These are phyloP conservation scores for Xylaria sp. DNA, from an alignment of 2,329 filamentous ascomycete species.

Conservation along the genomic window DNA sequence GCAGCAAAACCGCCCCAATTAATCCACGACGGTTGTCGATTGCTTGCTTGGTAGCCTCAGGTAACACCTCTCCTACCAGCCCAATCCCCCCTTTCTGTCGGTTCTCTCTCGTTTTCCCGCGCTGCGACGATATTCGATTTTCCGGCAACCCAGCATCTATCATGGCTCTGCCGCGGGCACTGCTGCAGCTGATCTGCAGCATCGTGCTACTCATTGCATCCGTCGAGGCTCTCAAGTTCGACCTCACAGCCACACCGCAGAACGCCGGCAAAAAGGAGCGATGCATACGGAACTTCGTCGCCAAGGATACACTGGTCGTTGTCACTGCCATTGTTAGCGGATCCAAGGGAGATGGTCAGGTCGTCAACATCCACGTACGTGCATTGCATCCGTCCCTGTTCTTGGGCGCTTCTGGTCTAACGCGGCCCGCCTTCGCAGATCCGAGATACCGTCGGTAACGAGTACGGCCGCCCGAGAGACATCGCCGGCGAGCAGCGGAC, in stretches of 20 bases:
- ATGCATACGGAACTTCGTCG: constrained; percentile 96
- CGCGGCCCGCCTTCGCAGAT: constrained; percentile 64
- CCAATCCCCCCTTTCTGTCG: not conserved
- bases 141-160: constrained; percentile 14
- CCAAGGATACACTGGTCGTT: constrained; percentile 89
- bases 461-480: constrained; percentile 91
- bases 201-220: constrained; percentile 60
- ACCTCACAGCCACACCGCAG: constrained; percentile 71
- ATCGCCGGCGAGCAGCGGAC: constrained; percentile 90
- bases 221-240: constrained; percentile 85
- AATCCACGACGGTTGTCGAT: not conserved
- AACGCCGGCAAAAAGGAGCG: constrained; percentile 71
- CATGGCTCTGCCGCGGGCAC: constrained; percentile 57
- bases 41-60: not conserved
- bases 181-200: constrained; percentile 65
- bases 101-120: not conserved
- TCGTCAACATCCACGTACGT: constrained; percentile 89
- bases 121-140: not conserved
- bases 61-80: not conserved
- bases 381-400: too few species aligned
- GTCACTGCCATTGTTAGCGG: constrained; percentile 90
- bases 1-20: not conserved
- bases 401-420: constrained; percentile 1
- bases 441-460: constrained; percentile 91
- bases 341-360: constrained; percentile 87